Base-by-base conservation (phyloP, 441 rosid species). In the Manihot esculenta region DNA sequence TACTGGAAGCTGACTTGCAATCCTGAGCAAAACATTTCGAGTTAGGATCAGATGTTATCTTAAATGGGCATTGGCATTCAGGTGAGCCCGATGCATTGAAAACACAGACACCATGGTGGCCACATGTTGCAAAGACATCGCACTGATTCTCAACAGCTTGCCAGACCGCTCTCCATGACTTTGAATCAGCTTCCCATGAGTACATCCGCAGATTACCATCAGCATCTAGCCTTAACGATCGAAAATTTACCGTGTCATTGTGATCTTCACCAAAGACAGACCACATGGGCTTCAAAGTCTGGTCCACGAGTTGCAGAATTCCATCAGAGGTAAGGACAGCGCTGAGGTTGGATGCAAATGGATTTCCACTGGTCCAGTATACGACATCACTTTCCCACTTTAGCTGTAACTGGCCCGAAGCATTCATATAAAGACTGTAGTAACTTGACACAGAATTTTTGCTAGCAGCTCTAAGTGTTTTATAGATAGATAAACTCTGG, bases 101-200 rank as follows among this genome's bases (percentile, higher is more conserved):
- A 23, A 70, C 73, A 66, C 98, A 92, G 62, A 92, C 80, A 38
- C 92, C 92, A 33, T 63, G 86, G 51, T 80, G 80, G 13, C 89
- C 87, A 67, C 98, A 92, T 49, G 94, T 90, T 23, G 96, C 98
- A 68, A 90, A 90, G 30, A 92, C 98, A 38, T 78, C 64, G 69
- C 98, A 90, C 59, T 90, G 98, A 79, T 90, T 87, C 81, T 87
- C 96, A 78, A 92, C 85, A 50, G 96, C 96, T 80, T 90, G 94
- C 98, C 96, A 92, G 66, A 86, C 96, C 7, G 94, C 71, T 82
- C 73, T 84, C 98, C 98, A 92, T 26, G 81, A 67, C 76, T 66
- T 12, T 17, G 77, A 82, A 69, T 14, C 86, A 41, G 80, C 81
- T 0, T 49, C 70, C 92, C 93, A 92, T 1, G 98, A 90, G 76